phyloP scores from a whole-genome alignment of 306 rosid genomes.

The Fagus sylvatica region DNA sequence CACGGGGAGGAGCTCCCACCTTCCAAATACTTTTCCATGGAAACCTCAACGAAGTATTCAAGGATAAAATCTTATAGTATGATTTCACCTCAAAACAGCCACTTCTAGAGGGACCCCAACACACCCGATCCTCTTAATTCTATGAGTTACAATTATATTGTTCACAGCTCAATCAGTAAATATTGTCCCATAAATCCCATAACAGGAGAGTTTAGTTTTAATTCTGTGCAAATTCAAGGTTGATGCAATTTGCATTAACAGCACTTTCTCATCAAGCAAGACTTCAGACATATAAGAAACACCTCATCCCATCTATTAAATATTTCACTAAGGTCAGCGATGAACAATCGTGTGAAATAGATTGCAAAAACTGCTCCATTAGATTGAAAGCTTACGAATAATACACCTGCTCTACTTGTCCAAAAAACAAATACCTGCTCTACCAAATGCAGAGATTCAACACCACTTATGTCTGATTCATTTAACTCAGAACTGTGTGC shows the following conservation, averaged over 20 bases:
- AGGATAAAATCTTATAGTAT: too few species aligned
- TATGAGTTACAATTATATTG: background rate
- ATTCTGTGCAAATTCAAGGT: background rate
- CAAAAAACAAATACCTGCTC: constrained; percentile 46
- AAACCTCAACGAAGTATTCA: too few species aligned
- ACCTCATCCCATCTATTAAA: background rate
- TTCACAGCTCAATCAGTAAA: background rate
- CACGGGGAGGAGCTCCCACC: too few species aligned
- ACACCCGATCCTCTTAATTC: background rate
- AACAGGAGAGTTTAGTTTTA: background rate
- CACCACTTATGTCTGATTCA: constrained; percentile 31
- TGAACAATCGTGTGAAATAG: background rate
- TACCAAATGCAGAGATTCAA: constrained; percentile 47
- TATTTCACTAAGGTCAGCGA: background rate
- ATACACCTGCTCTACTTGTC: background rate
- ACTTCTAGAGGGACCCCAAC: too few species aligned
- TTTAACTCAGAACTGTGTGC: constrained; percentile 26
- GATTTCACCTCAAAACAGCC: too few species aligned
- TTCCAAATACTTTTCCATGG: too few species aligned
- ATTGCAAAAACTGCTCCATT: background rate
- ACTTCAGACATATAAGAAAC: constrained; percentile 8
- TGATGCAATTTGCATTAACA: constrained; percentile 4
- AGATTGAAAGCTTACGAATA: background rate
- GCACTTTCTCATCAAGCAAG: background rate
- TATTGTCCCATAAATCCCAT: background rate